A percentile compares a stretch with the other conserved stretches of the same genome.
phyloP scores from a whole-genome alignment of 495 filamentous ascomycete species.

The Penicillium steckii region DNA sequence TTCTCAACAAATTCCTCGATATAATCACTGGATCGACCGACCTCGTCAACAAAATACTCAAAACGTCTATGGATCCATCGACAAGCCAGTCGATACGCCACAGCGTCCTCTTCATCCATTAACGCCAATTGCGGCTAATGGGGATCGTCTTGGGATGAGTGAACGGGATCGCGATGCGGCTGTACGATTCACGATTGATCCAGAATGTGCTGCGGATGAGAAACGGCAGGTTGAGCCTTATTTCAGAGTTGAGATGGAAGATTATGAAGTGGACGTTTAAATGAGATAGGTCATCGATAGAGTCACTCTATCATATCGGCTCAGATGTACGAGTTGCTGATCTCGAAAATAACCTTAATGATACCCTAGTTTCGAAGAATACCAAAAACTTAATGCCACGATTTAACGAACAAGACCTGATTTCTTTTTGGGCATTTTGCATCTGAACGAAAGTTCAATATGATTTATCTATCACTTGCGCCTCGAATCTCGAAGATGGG shows the following conservation, averaged over 20 bases:
- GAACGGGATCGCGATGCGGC: constrained; percentile 70
- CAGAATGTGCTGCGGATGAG: constrained; percentile 71
- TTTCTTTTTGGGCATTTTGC: too few species aligned
- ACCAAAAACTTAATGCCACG: neutral
- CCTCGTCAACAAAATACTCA: neutral
- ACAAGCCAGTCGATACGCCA: neutral
- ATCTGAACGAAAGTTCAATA: too few species aligned
- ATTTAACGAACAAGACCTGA: neutral
- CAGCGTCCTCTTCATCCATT: constrained; percentile 26
- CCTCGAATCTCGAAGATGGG: neutral
- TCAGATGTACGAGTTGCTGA: too few species aligned
- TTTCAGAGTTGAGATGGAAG: constrained; percentile 75
- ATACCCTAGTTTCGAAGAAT: neutral
- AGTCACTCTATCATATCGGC: too few species aligned
- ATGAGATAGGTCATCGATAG: too few species aligned
- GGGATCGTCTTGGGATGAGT: constrained; percentile 43
- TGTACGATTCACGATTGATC: constrained; percentile 87
- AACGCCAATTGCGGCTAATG: constrained; percentile 40
- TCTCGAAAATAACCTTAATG: too few species aligned
- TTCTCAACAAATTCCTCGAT: constrained; percentile 51
- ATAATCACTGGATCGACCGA: constrained; percentile 38
- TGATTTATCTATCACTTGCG: neutral
- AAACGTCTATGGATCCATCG: neutral
- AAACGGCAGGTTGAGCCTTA: constrained; percentile 62
- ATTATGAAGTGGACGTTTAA: constrained; percentile 45